Evolutionary conservation across 169 alveolate species (phyloP).

Genomic region (Plasmodium relictum): DNA sequence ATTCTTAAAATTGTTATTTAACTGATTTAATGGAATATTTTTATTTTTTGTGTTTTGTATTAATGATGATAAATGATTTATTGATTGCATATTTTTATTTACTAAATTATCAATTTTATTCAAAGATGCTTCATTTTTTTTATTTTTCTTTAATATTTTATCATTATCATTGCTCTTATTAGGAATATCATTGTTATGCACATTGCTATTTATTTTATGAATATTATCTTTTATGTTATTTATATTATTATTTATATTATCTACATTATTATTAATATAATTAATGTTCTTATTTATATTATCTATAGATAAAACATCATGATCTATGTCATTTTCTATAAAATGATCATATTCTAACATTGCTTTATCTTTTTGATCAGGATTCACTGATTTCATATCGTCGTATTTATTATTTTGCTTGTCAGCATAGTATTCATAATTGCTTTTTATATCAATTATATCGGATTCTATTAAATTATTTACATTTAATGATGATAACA

Average conservation of each 20-base stretch:
- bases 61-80: slow-evolving; percentile 59
- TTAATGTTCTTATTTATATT: slow-evolving; percentile 59
- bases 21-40: slow-evolving; percentile 2
- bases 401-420: slow-evolving; percentile 11
- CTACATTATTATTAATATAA: slow-evolving; percentile 67
- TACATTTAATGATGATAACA: slow-evolving; percentile 51
- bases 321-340: slow-evolving; percentile 27
- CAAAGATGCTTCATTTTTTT: slow-evolving; percentile 25
- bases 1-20: background rate
- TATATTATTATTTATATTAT: slow-evolving; percentile 65
- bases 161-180: slow-evolving; percentile 6
- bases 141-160: background rate
- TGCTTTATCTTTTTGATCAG: background rate
- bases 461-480: slow-evolving; percentile 74
- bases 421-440: slow-evolving; percentile 18
- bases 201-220: slow-evolving; percentile 57
- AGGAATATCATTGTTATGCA: background rate
- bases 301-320: slow-evolving; percentile 25
- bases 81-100: slow-evolving; percentile 66
- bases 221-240: slow-evolving; percentile 47
- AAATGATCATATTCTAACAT: slow-evolving; percentile 3
- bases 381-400: background rate
- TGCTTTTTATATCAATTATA: slow-evolving; percentile 52
- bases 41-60: slow-evolving; percentile 40
- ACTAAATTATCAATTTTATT: slow-evolving; percentile 54